These are phyloP conservation scores for Fraxinus greggii DNA, from an alignment of 305 asterid species.

Conservation along the genomic window DNA sequence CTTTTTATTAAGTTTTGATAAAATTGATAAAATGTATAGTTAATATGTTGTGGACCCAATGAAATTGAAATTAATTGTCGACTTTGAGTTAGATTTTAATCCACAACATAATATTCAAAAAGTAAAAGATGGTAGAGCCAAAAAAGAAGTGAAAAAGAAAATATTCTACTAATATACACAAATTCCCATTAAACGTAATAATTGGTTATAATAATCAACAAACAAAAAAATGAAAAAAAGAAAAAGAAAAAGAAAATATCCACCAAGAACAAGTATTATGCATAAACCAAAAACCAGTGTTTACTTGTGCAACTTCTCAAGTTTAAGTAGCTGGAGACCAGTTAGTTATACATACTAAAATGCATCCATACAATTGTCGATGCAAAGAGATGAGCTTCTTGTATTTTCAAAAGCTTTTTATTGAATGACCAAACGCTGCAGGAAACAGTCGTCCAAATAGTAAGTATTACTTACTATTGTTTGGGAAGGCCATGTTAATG, in stretches of 20 bases:
- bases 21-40: too few species aligned
- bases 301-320: not conserved
- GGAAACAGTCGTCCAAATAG: not conserved
- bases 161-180: not conserved
- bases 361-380: not conserved
- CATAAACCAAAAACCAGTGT: not conserved
- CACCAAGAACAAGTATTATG: not conserved
- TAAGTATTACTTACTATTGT: not conserved
- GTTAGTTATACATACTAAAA: not conserved
- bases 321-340: not conserved
- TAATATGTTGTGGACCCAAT: not conserved
- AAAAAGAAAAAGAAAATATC: not conserved
- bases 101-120: not conserved
- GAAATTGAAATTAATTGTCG: too few species aligned
- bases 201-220: not conserved
- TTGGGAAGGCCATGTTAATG: constrained; percentile 20
- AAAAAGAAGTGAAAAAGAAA: not conserved
- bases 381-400: not conserved
- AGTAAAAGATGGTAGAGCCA: not conserved
- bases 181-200: not conserved
- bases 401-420: not conserved
- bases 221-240: too few species aligned
- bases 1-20: too few species aligned
- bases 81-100: too few species aligned
- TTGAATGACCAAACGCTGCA: not conserved